Evolutionary conservation across 371 early-diverging fungal genomes (phyloP).

Genomic region (Mucor ambiguus): DNA sequence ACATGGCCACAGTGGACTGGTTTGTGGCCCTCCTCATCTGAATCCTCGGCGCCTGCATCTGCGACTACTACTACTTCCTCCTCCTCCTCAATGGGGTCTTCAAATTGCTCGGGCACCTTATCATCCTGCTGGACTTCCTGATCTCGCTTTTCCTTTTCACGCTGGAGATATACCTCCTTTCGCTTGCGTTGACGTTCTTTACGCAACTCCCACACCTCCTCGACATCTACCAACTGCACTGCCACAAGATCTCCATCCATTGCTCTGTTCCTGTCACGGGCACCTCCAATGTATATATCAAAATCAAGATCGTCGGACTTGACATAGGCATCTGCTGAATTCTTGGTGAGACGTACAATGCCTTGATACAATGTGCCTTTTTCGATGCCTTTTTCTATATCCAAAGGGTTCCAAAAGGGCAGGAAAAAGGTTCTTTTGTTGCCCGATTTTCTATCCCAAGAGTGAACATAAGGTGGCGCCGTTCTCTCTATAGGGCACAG

Average conservation of each 20-base stretch:
- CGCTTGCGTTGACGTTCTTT: conserved; percentile 33
- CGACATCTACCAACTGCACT: conserved; percentile 64
- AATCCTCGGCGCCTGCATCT: conserved; percentile 8
- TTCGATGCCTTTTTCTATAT: conserved; percentile 4
- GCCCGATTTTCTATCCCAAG: not conserved
- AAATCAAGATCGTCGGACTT: conserved; percentile 55
- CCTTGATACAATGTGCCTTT: conserved; percentile 45
- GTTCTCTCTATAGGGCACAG: not conserved
- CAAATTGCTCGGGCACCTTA: not conserved
- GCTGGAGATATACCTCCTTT: conserved; percentile 6
- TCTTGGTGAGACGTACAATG: conserved; percentile 72
- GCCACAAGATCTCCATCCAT: conserved; percentile 82
- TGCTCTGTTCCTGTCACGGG: conserved; percentile 74
- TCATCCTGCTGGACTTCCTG: conserved; percentile 9
- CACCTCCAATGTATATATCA: conserved; percentile 76
- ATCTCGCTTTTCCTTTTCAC: not conserved
- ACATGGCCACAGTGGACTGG: conserved; percentile 62
- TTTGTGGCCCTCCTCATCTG: conserved; percentile 36
- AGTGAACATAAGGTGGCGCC: not conserved
- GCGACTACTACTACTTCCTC: conserved; percentile 12
- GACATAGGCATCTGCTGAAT: conserved; percentile 82
- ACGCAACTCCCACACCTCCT: conserved; percentile 50
- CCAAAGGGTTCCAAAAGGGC: not conserved
- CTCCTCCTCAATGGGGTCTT: conserved; percentile 12
- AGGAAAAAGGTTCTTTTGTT: not conserved